Evolutionary conservation across 768 basidiomycete species (phyloP).

Genomic region (Boletus reticuloceps): DNA sequence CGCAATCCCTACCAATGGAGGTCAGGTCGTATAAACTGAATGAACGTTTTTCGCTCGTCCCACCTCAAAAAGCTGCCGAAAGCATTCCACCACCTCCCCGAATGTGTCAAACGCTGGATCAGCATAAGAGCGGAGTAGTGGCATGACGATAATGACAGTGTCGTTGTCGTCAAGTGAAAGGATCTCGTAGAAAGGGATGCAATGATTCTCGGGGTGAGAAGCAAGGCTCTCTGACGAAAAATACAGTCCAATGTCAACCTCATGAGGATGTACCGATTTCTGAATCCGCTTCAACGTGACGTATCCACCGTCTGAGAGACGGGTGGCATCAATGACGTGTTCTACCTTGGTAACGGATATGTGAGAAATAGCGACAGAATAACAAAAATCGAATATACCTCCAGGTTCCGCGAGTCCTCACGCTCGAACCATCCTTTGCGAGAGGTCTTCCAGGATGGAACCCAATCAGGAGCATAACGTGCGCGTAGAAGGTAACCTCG

Average conservation of each 20-base stretch:
- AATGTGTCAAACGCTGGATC: slow-evolving; percentile 26
- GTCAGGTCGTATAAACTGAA: background rate
- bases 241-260: slow-evolving; percentile 30
- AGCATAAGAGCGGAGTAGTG: background rate
- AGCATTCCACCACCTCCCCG: slow-evolving; percentile 33
- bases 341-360: background rate
- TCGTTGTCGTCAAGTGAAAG: slow-evolving; percentile 9
- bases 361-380: background rate
- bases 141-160: background rate
- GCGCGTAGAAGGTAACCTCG: slow-evolving; percentile 7
- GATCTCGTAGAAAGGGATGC: slow-evolving; percentile 30
- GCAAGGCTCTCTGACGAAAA: slow-evolving; percentile 7
- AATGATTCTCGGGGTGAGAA: slow-evolving; percentile 30
- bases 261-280: slow-evolving; percentile 15
- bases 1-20: background rate
- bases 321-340: slow-evolving; percentile 27
- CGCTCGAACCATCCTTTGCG: background rate
- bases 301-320: slow-evolving; percentile 21
- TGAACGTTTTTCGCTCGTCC: background rate
- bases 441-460: slow-evolving; percentile 6
- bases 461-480: slow-evolving; percentile 11
- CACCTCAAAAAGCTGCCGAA: slow-evolving; percentile 34
- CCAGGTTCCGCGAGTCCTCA: no score
- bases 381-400: slow-evolving; percentile 7
- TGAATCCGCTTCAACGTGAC: slow-evolving; percentile 31